Conservation (phyloP, 2,329 filamentous ascomycete genomes). For the Paramyrothecium roridum region DNA sequence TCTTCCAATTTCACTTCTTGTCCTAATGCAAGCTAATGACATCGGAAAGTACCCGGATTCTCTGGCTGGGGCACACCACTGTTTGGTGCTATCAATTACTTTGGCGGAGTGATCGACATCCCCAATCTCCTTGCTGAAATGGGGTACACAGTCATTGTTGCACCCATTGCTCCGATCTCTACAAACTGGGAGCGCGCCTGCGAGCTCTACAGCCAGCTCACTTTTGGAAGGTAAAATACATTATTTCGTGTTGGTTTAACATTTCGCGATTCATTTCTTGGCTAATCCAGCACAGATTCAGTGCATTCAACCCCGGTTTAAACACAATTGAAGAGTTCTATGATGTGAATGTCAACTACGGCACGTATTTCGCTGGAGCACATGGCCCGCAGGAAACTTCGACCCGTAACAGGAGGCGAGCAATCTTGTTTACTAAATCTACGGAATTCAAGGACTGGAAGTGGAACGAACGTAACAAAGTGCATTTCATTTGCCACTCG, state of each 20-base stretch:
- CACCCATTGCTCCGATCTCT: slow-evolving; percentile 5
- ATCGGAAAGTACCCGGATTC: slow-evolving; percentile 3
- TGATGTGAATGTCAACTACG: slow-evolving; percentile 5
- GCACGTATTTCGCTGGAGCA: slow-evolving; percentile 1
- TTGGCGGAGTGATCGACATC: slow-evolving; percentile 5
- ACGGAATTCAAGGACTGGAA: slow-evolving; percentile 2
- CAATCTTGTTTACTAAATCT: slow-evolving; percentile 3
- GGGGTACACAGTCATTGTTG: slow-evolving; percentile 7
- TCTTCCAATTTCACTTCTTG: background rate
- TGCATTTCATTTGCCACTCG: slow-evolving; percentile 7
- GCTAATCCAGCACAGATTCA: slow-evolving; percentile 4
- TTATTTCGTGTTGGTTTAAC: too few species aligned
- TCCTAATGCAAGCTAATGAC: background rate
- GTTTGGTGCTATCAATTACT: slow-evolving; percentile 7
- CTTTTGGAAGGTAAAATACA: slow-evolving; percentile 2
- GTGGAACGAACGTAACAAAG: slow-evolving; percentile 4
- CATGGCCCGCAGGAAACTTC: slow-evolving; percentile 2
- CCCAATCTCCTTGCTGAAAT: slow-evolving; percentile 4
- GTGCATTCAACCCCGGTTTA: background rate
- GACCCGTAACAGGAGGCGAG: background rate
- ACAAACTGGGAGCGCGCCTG: slow-evolving; percentile 8
- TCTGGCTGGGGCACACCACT: slow-evolving; percentile 5
- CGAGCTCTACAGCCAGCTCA: slow-evolving; percentile 8
- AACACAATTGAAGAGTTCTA: slow-evolving; percentile 1
- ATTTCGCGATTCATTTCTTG: too few species aligned